Evolutionary conservation across 805 yeast genomes (phyloP).

Genomic region (Ogataea corticis): DNA sequence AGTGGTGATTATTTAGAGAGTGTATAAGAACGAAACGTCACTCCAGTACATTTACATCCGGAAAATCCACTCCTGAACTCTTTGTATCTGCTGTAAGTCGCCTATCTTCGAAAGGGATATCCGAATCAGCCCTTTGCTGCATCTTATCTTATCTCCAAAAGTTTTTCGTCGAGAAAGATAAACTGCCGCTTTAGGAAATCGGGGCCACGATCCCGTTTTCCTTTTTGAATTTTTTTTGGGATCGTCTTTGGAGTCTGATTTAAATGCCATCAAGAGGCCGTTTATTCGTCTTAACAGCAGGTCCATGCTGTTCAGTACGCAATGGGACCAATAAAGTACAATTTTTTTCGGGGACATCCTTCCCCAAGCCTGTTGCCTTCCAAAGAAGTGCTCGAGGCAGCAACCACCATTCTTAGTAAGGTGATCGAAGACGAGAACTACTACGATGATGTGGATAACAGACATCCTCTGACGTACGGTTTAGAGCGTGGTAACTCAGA

Average conservation of each 20-base stretch:
- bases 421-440: conserved; percentile 38
- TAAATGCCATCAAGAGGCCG: too few species aligned
- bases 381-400: conserved; percentile 54
- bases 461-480: conserved; percentile 78
- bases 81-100: too few species aligned
- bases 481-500: conserved; percentile 70
- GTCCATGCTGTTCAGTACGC: too few species aligned
- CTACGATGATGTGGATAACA: conserved; percentile 43
- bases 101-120: too few species aligned
- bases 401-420: conserved; percentile 44
- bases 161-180: too few species aligned
- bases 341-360: conserved; percentile 83
- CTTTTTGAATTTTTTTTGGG: too few species aligned
- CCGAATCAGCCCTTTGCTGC: too few species aligned
- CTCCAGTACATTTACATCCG: too few species aligned
- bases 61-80: too few species aligned
- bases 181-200: neutral
- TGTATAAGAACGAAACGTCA: too few species aligned
- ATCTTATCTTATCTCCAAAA: too few species aligned
- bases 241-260: neutral
- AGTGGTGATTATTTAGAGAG: conserved; percentile 21
- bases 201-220: conserved; percentile 8
- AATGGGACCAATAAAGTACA: conserved; percentile 27
- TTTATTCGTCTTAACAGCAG: too few species aligned
- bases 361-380: conserved; percentile 58